Percentiles rank a stretch among this genome's conserved stretches.
Conservation (phyloP, 257 asterid genomes). For the Gynochthodes officinalis region DNA sequence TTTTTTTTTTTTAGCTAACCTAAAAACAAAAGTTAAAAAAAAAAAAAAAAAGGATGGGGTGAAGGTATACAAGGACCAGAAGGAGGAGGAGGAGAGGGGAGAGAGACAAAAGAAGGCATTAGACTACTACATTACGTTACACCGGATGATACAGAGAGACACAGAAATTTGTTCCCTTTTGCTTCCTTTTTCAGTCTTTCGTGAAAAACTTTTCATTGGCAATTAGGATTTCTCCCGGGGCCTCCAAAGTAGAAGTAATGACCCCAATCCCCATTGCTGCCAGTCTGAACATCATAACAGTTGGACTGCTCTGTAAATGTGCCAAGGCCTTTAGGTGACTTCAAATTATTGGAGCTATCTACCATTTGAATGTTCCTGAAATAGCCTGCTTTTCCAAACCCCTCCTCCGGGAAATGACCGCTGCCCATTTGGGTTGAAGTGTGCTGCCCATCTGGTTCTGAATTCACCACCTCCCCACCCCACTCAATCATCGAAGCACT, state of each 20-base stretch:
- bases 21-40: constrained; percentile 9
- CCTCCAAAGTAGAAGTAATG: constrained; percentile 89
- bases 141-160: constrained; percentile 35
- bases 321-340: constrained; percentile 68
- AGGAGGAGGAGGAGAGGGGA: neutral
- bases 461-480: constrained; percentile 91
- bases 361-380: constrained; percentile 83
- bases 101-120: neutral
- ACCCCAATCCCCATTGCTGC: constrained; percentile 82
- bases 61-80: constrained; percentile 27
- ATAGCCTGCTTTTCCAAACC: constrained; percentile 77
- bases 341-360: constrained; percentile 74
- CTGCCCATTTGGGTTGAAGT: constrained; percentile 93
- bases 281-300: constrained; percentile 83
- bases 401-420: constrained; percentile 83
- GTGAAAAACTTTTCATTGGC: too few species aligned
- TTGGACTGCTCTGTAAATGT: constrained; percentile 77
- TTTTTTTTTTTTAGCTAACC: too few species aligned
- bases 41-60: neutral
- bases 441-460: constrained; percentile 69
- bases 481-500: constrained; percentile 87
- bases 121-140: constrained; percentile 31
- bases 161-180: neutral
- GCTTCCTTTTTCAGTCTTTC: neutral
- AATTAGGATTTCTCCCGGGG: constrained; percentile 81